Evolutionary conservation across 106 monocot genomes (phyloP).

Genomic region (Dioscorea alata): DNA sequence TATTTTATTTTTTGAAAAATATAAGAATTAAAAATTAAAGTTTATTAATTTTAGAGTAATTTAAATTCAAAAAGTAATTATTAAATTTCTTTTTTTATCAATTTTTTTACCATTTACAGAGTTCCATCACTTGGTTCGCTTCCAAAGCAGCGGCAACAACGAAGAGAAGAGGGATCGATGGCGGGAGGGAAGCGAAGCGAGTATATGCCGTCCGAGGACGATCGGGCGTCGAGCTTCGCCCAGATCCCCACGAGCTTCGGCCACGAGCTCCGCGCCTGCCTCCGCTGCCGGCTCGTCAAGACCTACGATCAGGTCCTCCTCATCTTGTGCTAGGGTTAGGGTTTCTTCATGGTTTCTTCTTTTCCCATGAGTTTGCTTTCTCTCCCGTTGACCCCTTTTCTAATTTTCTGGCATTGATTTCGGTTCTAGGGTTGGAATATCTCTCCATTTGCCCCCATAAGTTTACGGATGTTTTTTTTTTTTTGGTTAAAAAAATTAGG

Average conservation of each 20-base stretch:
- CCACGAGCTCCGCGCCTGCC: slow-evolving; percentile 89
- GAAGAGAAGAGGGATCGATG: slow-evolving; percentile 9
- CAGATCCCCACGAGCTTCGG: slow-evolving; percentile 99
- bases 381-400: no score
- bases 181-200: slow-evolving; percentile 44
- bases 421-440: neutral
- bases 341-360: neutral
- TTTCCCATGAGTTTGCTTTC: neutral
- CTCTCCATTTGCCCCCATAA: neutral
- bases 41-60: no score
- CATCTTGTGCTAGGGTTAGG: neutral
- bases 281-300: slow-evolving; percentile 94
- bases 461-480: neutral
- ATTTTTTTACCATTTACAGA: no score
- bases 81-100: no score
- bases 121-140: no score
- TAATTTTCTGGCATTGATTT: neutral
- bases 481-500: neutral
- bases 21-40: no score
- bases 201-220: slow-evolving; percentile 34
- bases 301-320: slow-evolving; percentile 78
- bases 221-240: slow-evolving; percentile 51
- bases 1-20: no score
- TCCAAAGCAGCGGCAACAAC: no score
- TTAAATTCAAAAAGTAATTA: no score